Conservation (phyloP, 148 eudicot genomes). For the Beta vulgaris region DNA sequence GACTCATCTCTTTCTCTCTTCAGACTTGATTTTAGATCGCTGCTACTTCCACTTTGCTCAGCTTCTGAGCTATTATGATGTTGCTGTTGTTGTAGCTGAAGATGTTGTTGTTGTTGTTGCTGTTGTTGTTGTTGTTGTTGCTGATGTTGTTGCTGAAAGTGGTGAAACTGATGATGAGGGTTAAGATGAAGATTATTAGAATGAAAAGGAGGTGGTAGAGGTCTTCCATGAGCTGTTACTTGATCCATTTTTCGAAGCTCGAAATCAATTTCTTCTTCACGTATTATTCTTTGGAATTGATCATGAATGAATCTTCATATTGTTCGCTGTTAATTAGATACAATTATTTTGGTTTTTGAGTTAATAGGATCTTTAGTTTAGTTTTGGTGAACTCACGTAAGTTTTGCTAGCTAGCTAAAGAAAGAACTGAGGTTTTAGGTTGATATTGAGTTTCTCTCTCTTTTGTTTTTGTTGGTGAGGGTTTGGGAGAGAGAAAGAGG, state of each 20-base stretch:
- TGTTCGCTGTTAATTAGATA: not conserved
- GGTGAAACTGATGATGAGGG: slow-evolving; percentile 33
- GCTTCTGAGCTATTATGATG: slow-evolving; percentile 30
- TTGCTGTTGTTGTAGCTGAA: slow-evolving; percentile 16
- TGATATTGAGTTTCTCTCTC: not conserved
- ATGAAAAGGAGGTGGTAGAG: slow-evolving; percentile 46
- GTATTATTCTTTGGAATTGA: too few species aligned
- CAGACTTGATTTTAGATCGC: slow-evolving; percentile 25
- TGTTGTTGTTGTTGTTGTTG: slow-evolving; percentile 13
- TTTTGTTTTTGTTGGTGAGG: slow-evolving; percentile 18
- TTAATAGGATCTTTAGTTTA: not conserved
- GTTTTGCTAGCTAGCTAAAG: slow-evolving; percentile 5
- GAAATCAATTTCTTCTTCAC: not conserved
- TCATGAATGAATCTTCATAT: not conserved
- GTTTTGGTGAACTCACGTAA: slow-evolving; percentile 1
- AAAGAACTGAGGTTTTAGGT: not conserved
- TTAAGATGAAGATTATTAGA: slow-evolving; percentile 37
- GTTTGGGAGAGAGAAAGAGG: slow-evolving; percentile 14
- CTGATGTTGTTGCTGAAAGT: slow-evolving; percentile 31
- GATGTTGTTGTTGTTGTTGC: slow-evolving; percentile 13
- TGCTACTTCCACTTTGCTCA: slow-evolving; percentile 42
- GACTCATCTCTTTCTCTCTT: slow-evolving; percentile 27
- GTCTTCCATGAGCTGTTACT: slow-evolving; percentile 35
- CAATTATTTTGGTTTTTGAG: too few species aligned
- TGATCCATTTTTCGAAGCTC: slow-evolving; percentile 29